A percentile compares a stretch with the other conserved stretches of the same genome.
phyloP scores from a whole-genome alignment of 257 asterid species.

The Solanum medicagineum region DNA sequence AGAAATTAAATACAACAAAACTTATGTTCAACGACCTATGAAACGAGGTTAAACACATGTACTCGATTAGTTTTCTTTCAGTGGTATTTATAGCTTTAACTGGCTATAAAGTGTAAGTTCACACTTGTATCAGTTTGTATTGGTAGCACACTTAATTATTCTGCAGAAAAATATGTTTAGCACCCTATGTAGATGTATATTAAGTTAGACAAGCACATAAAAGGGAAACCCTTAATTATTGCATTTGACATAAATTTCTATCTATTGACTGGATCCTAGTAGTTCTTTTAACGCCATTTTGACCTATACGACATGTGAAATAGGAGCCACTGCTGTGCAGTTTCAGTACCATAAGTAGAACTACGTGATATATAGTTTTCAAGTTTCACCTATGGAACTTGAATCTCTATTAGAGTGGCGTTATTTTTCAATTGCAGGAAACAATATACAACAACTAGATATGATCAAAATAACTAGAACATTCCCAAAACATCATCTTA shows the following conservation, averaged over 20 bases:
- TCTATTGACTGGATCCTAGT: not conserved
- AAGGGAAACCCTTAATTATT: not conserved
- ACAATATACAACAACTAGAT: too few relatives aligned
- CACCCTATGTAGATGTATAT: not conserved
- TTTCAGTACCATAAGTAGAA: not conserved
- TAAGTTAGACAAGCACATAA: not conserved
- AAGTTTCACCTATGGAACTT: not conserved
- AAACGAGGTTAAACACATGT: slow-evolving; percentile 36
- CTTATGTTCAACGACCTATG: slow-evolving; percentile 92
- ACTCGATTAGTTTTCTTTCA: not conserved
- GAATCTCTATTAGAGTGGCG: not conserved
- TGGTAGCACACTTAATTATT: not conserved
- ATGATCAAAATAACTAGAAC: too few relatives aligned
- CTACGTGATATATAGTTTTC: too few relatives aligned
- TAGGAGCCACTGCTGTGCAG: not conserved
- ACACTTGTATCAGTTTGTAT: not conserved
- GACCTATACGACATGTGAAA: not conserved
- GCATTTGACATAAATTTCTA: not conserved
- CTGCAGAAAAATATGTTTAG: not conserved
- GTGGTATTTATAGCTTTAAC: not conserved
- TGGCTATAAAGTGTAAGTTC: not conserved
- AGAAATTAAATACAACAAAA: slow-evolving; percentile 32
- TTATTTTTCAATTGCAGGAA: not conserved
- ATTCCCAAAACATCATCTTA: too few relatives aligned
- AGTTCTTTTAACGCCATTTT: not conserved